Base-by-base conservation (phyloP, 2,329 filamentous ascomycete genomes). In the Aspergillus quadricinctus region DNA sequence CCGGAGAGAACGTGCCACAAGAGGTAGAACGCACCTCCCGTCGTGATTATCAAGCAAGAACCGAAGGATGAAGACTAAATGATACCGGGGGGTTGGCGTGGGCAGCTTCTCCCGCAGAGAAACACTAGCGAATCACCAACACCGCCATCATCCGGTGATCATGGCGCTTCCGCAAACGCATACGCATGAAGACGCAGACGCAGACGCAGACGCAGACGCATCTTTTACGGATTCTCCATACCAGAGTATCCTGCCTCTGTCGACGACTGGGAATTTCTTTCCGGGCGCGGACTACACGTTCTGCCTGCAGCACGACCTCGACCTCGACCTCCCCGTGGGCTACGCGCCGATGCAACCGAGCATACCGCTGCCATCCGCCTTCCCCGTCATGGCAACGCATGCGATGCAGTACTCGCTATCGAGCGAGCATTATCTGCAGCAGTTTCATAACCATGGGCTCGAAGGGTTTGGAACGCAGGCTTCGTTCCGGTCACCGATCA, bases 51-150 rank as follows among this genome's bases (percentile, higher is more conserved):
- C 37, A 27, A 52, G 56, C 50, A 28, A 57, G 29, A 21, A 10
- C 3, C 52, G 29, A 40, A 29, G 35, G 40, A 17, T 19, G 46
- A 10, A 48, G 49, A 25, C 55, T 48, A 37, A 37, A 37, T 7
- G 5, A 17, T 37, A 17, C 31, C 31, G 14, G 14, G 11, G 31
- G 31, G 23, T 14, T 5, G 3, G 10, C 10, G 3, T 14, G 9
- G 3, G 1, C 54, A 75, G 72, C 57, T 75, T 74, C 59, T 75
- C 72, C 61, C 70, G 72, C 55, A 75, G 75, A 61, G 75, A 72
- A 8, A 75, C 72, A 14, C 64, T 75, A 49, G 74, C 72, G 21
- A 75, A 75, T 52, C 72, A 75, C 46, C 72, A 73, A 62, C 66
- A 73, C 51, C 72, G 72, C 53, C 72, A 71, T 17, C 72, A 75